Evolutionary conservation across 192 early-diverging fungal species (phyloP).

Genomic region (Backusella tuberculispora): DNA sequence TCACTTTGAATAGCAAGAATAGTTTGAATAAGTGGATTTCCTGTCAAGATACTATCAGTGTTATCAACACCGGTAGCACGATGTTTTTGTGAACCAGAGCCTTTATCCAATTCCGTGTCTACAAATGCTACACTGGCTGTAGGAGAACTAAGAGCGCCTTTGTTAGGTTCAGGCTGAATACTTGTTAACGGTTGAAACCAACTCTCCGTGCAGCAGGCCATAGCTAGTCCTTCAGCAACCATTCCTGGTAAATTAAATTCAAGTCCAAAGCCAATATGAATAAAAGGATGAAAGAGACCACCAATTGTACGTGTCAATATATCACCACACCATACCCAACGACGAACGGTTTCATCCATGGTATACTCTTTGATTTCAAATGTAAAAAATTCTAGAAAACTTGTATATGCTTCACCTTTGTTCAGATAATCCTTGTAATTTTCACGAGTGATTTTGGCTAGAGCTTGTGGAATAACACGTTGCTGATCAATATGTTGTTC

Average conservation of each 20-base stretch:
- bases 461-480: constrained; percentile 23
- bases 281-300: constrained; percentile 61
- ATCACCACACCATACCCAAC: constrained; percentile 51
- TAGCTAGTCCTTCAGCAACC: constrained; percentile 54
- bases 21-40: constrained; percentile 42
- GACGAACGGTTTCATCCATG: constrained; percentile 39
- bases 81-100: no score
- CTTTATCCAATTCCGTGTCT: background rate
- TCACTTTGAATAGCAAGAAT: constrained; percentile 43
- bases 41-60: background rate
- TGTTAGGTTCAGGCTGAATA: constrained; percentile 10
- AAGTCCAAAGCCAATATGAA: constrained; percentile 63
- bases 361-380: constrained; percentile 46
- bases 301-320: constrained; percentile 48
- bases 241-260: constrained; percentile 60
- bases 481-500: constrained; percentile 42
- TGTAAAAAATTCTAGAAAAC: constrained; percentile 54
- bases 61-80: no score
- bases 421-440: constrained; percentile 45
- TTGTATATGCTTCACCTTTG: constrained; percentile 46
- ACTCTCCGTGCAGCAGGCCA: constrained; percentile 45
- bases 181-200: constrained; percentile 28
- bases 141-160: background rate
- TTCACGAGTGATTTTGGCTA: constrained; percentile 40
- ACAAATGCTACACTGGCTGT: background rate